These are phyloP conservation scores for Coleophoma crateriformis DNA, from an alignment of 2,329 filamentous ascomycete genomes.

Conservation along the genomic window DNA sequence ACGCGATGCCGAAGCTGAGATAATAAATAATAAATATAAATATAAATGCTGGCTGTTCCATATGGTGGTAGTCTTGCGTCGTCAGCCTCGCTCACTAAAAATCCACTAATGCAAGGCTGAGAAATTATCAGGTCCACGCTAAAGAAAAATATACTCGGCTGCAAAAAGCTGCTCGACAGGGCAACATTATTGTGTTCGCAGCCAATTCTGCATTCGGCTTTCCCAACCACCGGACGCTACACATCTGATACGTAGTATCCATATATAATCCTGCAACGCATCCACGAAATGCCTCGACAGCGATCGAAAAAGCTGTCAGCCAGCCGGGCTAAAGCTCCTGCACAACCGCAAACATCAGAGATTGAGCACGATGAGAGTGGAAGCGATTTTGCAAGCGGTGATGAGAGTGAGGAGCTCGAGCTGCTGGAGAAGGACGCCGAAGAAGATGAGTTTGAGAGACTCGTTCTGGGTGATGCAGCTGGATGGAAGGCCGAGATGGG, in stretches of 20 bases:
- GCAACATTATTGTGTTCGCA: too few species aligned
- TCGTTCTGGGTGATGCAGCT: constrained; percentile 84
- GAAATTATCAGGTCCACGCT: too few species aligned
- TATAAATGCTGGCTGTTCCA: too few species aligned
- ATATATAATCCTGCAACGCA: background rate
- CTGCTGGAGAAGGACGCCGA: constrained; percentile 67
- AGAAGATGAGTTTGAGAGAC: constrained; percentile 78
- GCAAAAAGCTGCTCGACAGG: too few species aligned
- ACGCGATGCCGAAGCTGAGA: too few species aligned
- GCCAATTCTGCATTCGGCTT: background rate
- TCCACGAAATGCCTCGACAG: constrained; percentile 21
- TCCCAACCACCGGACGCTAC: background rate
- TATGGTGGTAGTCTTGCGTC: too few species aligned
- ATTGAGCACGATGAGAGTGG: constrained; percentile 6
- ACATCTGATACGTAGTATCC: background rate
- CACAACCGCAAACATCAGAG: background rate
- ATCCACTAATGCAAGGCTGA: too few species aligned
- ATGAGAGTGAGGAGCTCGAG: constrained; percentile 23
- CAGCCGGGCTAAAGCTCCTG: constrained; percentile 10
- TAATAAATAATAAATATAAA: too few species aligned
- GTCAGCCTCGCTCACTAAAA: too few species aligned
- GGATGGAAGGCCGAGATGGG: constrained; percentile 75
- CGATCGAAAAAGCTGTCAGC: constrained; percentile 19
- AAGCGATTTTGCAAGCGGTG: constrained; percentile 14
- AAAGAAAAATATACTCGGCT: too few species aligned